Evolutionary conservation across 2,329 filamentous ascomycete species (phyloP).

Genomic region (Epichloe hybrida): DNA sequence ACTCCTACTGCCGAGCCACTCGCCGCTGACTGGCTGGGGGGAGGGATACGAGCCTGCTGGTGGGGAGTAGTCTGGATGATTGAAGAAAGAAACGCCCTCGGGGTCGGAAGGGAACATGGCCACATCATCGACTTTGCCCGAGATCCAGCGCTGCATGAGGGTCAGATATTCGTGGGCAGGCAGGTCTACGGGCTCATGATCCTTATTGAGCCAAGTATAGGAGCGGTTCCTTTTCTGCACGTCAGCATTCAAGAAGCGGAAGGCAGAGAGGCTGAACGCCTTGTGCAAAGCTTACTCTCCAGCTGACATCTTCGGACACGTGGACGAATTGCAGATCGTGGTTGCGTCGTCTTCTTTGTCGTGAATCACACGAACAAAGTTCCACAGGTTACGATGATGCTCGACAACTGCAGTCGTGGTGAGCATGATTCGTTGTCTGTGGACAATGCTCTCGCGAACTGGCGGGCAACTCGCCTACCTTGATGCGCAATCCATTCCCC

Average conservation of each 20-base stretch:
- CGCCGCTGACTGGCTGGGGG: slow-evolving; percentile 37
- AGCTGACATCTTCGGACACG: slow-evolving; percentile 87
- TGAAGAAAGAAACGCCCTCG: slow-evolving; percentile 45
- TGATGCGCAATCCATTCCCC: slow-evolving; percentile 96
- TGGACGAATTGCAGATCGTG: slow-evolving; percentile 69
- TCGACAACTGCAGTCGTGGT: slow-evolving; percentile 55
- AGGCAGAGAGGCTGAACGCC: background rate
- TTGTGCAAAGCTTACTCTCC: slow-evolving; percentile 45
- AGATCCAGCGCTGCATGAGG: slow-evolving; percentile 87
- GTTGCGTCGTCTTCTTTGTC: slow-evolving; percentile 67
- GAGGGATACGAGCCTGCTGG: slow-evolving; percentile 32
- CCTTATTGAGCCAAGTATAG: slow-evolving; percentile 78
- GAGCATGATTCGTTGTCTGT: background rate
- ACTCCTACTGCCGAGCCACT: slow-evolving; percentile 76
- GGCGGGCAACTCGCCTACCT: slow-evolving; percentile 43
- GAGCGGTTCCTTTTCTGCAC: slow-evolving; percentile 58
- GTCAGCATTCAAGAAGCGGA: background rate
- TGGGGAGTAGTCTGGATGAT: slow-evolving; percentile 36
- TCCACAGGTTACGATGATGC: slow-evolving; percentile 78
- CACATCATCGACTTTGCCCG: slow-evolving; percentile 76
- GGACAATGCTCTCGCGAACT: background rate
- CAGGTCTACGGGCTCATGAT: slow-evolving; percentile 67
- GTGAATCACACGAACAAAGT: slow-evolving; percentile 79
- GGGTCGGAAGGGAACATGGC: slow-evolving; percentile 76
- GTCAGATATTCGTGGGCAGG: slow-evolving; percentile 83